These are phyloP conservation scores for Cadophora sp. DNA, from an alignment of 2,329 filamentous ascomycete species.

Conservation along the genomic window DNA sequence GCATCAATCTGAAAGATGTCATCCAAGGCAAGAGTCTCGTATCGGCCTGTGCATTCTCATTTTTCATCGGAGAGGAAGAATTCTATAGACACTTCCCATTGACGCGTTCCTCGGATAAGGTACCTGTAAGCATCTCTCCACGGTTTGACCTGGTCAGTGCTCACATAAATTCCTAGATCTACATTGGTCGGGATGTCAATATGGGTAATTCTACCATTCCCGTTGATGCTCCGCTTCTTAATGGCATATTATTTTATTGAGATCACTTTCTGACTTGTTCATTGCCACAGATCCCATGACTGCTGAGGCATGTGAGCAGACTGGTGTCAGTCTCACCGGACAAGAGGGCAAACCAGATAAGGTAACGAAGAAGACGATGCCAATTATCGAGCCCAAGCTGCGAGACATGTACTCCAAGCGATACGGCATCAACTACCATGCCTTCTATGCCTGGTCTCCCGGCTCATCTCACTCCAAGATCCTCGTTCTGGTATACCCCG, in stretches of 20 bases:
- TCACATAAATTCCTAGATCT: constrained; percentile 14
- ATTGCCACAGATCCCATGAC: constrained; percentile 20
- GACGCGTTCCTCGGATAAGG: constrained; percentile 23
- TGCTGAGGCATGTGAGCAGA: constrained; percentile 16
- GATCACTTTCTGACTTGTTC: not conserved
- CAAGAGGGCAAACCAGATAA: constrained; percentile 5
- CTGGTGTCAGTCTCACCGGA: constrained; percentile 9
- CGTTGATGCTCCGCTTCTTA: not conserved
- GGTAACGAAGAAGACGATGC: constrained; percentile 17
- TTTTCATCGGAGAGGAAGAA: constrained; percentile 26
- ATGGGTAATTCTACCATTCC: constrained; percentile 12
- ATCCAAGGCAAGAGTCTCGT: constrained; percentile 24
- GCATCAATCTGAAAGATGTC: constrained; percentile 24
- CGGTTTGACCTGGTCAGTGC: not conserved
- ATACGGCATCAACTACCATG: constrained; percentile 23
- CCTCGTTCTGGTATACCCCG: constrained; percentile 22
- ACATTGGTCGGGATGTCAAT: constrained; percentile 27
- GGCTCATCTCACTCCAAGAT: constrained; percentile 30
- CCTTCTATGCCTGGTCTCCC: constrained; percentile 27
- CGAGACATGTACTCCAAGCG: not conserved
- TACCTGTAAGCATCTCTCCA: constrained; percentile 20
- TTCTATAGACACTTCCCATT: constrained; percentile 27
- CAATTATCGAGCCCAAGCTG: constrained; percentile 17
- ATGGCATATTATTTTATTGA: no score
- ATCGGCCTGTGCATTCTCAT: constrained; percentile 26